A percentile compares a stretch with the other conserved stretches of the same genome.
Conservation (phyloP, 495 filamentous ascomycete species). For the Aspergillus nanangensis region DNA sequence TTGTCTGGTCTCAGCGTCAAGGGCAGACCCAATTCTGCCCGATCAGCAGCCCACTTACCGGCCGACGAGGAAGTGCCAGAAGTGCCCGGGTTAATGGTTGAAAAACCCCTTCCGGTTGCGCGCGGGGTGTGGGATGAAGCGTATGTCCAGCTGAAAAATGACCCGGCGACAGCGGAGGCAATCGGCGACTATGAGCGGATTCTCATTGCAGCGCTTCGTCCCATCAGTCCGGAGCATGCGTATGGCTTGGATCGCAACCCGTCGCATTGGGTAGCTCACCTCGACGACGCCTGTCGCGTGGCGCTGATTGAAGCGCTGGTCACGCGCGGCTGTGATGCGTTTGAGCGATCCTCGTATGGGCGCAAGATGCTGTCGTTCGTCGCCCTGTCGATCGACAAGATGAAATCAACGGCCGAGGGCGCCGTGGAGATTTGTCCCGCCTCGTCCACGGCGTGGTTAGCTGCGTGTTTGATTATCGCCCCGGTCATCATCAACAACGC, state of each 20-base stretch:
- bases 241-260: neutral
- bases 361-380: neutral
- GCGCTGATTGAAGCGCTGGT: neutral
- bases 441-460: neutral
- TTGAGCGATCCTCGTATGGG: neutral
- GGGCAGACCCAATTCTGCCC: too few species aligned
- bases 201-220: neutral
- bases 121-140: constrained; percentile 3
- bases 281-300: neutral
- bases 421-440: neutral
- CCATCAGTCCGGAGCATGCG: neutral
- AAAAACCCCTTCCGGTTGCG: too few species aligned
- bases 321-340: neutral
- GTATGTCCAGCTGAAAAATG: neutral
- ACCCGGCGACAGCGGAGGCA: neutral
- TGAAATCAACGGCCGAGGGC: neutral
- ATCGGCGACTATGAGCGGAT: constrained; percentile 1
- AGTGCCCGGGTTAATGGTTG: too few species aligned
- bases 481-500: constrained; percentile 1
- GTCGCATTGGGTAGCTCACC: neutral
- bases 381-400: neutral
- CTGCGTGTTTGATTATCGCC: neutral
- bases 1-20: too few species aligned
- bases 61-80: too few species aligned
- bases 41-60: too few species aligned